Conservation (phyloP, 1,284 basidiomycete species). For the Cystobasidiaceae sp. region DNA sequence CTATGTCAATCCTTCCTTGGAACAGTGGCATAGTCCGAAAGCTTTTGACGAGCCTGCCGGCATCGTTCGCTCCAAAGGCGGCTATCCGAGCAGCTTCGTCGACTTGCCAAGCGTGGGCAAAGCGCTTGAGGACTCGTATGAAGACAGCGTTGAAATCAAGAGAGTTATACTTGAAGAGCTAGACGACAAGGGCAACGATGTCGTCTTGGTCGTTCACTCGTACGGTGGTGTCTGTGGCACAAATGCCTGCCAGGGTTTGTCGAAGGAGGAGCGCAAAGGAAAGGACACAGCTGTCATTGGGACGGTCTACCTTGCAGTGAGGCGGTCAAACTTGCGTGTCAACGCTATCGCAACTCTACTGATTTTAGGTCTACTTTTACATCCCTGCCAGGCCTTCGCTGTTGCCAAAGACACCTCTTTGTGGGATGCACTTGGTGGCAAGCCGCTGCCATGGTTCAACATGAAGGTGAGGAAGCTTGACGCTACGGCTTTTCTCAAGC, state of each 20-base stretch:
- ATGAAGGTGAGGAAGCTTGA: conserved; percentile 1
- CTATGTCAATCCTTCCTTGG: neutral
- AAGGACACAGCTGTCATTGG: conserved; percentile 20
- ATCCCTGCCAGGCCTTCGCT: conserved; percentile 6
- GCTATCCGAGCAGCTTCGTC: conserved; percentile 9
- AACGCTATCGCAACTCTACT: neutral
- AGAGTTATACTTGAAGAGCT: conserved; percentile 1
- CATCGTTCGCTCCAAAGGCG: neutral
- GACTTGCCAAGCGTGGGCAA: conserved; percentile 5
- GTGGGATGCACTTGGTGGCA: conserved; percentile 15
- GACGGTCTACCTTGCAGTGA: conserved; percentile 4
- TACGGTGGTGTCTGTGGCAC: conserved; percentile 31
- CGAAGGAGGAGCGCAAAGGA: conserved; percentile 31
- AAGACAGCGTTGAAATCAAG: neutral
- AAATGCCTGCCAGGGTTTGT: conserved; percentile 29
- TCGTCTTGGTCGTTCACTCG: conserved; percentile 31
- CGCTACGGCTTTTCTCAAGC: neutral
- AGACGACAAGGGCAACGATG: conserved; percentile 27
- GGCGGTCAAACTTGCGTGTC: neutral
- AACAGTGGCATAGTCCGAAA: conserved; percentile 19
- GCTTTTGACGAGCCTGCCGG: neutral
- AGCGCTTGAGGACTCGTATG: conserved; percentile 4
- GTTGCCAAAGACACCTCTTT: conserved; percentile 2
- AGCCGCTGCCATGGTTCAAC: conserved; percentile 8
- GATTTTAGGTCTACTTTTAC: too few relatives aligned